These are phyloP conservation scores for Ophiostoma sp. DNA, from an alignment of 2,329 filamentous ascomycete species.

Conservation along the genomic window DNA sequence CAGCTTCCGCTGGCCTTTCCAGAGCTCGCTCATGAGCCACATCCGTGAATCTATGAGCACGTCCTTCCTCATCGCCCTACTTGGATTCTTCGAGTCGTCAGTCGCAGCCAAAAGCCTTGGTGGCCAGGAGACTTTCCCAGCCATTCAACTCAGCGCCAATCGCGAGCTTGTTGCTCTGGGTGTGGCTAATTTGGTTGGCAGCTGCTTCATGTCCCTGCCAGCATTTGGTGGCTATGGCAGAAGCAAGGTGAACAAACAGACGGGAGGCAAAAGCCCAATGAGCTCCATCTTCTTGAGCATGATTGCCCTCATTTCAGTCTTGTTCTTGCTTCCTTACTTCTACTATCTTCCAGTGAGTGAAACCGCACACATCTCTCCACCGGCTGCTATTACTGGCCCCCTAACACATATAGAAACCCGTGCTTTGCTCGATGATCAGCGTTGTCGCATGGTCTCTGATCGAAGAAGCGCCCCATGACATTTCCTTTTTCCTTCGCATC, in stretches of 20 bases:
- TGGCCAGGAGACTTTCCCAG: slow-evolving; percentile 62
- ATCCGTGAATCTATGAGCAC: slow-evolving; percentile 84
- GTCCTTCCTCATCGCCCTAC: slow-evolving; percentile 83
- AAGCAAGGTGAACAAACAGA: slow-evolving; percentile 91
- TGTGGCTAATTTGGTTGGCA: slow-evolving; percentile 82
- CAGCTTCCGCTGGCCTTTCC: slow-evolving; percentile 80
- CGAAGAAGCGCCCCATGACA: slow-evolving; percentile 90
- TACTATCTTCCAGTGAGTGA: slow-evolving; percentile 77
- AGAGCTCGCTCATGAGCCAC: slow-evolving; percentile 67
- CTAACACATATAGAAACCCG: slow-evolving; percentile 57
- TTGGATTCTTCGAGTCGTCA: slow-evolving; percentile 98
- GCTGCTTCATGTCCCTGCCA: slow-evolving; percentile 86
- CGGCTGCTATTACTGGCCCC: too few species aligned
- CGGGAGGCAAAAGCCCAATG: slow-evolving; percentile 89
- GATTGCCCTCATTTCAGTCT: slow-evolving; percentile 73
- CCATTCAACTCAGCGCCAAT: slow-evolving; percentile 81
- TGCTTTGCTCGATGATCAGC: slow-evolving; percentile 87
- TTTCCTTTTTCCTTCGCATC: slow-evolving; percentile 82
- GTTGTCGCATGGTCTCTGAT: slow-evolving; percentile 92
- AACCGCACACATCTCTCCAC: slow-evolving; percentile 22
- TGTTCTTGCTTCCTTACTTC: slow-evolving; percentile 83
- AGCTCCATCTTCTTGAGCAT: slow-evolving; percentile 80
- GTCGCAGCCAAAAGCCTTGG: slow-evolving; percentile 90
- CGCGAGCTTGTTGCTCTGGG: slow-evolving; percentile 89
- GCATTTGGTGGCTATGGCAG: slow-evolving; percentile 94